Base-by-base conservation (phyloP, 169 alveolate genomes). In the Babesia ovata region DNA sequence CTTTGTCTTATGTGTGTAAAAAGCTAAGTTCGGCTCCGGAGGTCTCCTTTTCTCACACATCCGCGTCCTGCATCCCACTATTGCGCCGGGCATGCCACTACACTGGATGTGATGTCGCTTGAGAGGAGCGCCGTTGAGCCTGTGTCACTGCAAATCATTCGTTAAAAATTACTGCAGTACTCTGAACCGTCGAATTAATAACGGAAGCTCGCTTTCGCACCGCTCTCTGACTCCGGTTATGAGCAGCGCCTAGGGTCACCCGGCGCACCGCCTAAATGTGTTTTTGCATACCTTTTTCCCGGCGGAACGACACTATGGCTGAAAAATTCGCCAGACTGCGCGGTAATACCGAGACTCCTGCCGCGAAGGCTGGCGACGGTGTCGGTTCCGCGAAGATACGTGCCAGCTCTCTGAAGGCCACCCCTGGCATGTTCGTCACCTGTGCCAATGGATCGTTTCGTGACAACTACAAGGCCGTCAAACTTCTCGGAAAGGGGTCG, bases 401-500 rank as follows among this genome's bases (percentile, higher is more conserved):
- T n/a, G 53, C 74, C 19, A 53, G 58, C 17, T 75, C 70, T 19
- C 79, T 92, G 59, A 85, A 83, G 21, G 95, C 94, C 53, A 93
- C 94, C 28, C 96, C 97, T 8, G 97, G 97, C 46, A 93, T 93
- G 97, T 93, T 93, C 66, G 95, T 93, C 52, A 95, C 91, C 60
- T 86, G 86, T 65, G 87, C 95, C 44, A 91, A 91, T 57, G 94
- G 94, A 11, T 87, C 93, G 19, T 92, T 91, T 67, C 72, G 91
- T 19, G 94, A 91, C 33, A 92, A 91, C 71, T 95, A 94, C 87
- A 93, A 91, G 53, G 95, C 95, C 17, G 88, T 92, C 60, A 90
- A 93, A 39, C 92, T 93, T 67, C 87, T 95, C 22, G 98, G 98
- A 11, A 92, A 94, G 74, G 98, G 98, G 4, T 93, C 97, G 16